Conservation (phyloP, 306 rosid species). For the Lotus japonicus region DNA sequence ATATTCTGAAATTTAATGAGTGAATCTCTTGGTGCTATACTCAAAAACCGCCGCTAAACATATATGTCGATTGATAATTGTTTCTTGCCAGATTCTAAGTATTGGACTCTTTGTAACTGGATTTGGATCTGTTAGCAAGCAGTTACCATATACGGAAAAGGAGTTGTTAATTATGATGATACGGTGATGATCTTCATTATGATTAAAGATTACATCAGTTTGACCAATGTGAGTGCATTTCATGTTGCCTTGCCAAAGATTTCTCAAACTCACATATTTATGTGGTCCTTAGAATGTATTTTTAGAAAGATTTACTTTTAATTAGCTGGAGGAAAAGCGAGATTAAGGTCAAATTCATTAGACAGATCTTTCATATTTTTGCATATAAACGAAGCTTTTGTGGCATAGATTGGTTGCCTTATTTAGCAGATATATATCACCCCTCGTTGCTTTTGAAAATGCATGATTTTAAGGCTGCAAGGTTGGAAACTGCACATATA, state of each 20-base stretch:
- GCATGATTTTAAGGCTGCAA: conserved; percentile 1
- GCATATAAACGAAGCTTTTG: conserved; percentile 12
- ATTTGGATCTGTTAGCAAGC: no score
- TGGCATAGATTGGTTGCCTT: conserved; percentile 19
- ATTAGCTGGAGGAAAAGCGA: conserved; percentile 17
- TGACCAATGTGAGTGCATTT: no score
- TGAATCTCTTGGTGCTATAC: no score
- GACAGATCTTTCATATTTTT: conserved; percentile 5
- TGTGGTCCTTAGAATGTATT: background rate
- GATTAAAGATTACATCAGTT: conserved; percentile 20
- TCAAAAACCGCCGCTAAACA: no score
- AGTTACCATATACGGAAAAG: no score
- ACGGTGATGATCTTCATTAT: conserved; percentile 20
- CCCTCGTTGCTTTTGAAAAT: background rate
- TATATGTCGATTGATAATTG: no score
- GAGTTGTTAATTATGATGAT: background rate
- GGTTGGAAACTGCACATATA: conserved; percentile 9
- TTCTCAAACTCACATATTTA: background rate
- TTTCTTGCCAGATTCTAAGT: no score
- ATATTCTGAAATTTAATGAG: no score
- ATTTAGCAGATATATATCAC: background rate
- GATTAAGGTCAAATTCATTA: conserved; percentile 23
- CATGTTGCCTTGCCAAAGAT: conserved; percentile 13
- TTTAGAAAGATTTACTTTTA: conserved; percentile 19
- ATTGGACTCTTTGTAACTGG: no score